phyloP scores from a whole-genome alignment of 331 rosid species.

The Telfairia occidentalis region DNA sequence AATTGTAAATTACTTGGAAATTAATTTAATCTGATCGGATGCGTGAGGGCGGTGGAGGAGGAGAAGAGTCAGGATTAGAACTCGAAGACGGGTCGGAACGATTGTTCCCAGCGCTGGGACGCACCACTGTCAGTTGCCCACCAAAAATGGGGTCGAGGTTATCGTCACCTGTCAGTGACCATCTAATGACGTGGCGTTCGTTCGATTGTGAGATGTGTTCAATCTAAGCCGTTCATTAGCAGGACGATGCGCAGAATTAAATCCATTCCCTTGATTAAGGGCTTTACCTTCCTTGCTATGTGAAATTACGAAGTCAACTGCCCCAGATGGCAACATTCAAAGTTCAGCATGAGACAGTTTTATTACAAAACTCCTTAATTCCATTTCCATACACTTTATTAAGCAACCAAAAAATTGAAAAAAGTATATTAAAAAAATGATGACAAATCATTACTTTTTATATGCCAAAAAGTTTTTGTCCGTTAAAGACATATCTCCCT shows the following conservation, averaged over 20 bases:
- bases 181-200: not conserved
- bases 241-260: not conserved
- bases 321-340: not conserved
- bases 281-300: not conserved
- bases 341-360: not conserved
- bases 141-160: not conserved
- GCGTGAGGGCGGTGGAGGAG: not conserved
- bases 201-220: not conserved
- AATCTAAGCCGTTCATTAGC: not conserved
- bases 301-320: not conserved
- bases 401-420: too few relatives aligned
- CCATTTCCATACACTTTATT: not conserved
- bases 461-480: too few relatives aligned
- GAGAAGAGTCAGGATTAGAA: not conserved
- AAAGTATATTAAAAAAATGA: too few relatives aligned
- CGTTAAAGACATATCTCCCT: too few relatives aligned
- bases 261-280: not conserved
- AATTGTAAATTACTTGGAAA: not conserved
- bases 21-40: not conserved
- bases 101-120: slow-evolving; percentile 20
- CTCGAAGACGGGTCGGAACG: slow-evolving; percentile 12
- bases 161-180: slow-evolving; percentile 15
- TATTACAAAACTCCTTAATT: not conserved
- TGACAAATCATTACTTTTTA: too few relatives aligned
- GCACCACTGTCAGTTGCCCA: slow-evolving; percentile 15